A percentile compares a stretch with the other conserved stretches of the same genome.
Evolutionary conservation across 2,329 filamentous ascomycete species (phyloP).

Genomic region (Arachnomyces sp.): DNA sequence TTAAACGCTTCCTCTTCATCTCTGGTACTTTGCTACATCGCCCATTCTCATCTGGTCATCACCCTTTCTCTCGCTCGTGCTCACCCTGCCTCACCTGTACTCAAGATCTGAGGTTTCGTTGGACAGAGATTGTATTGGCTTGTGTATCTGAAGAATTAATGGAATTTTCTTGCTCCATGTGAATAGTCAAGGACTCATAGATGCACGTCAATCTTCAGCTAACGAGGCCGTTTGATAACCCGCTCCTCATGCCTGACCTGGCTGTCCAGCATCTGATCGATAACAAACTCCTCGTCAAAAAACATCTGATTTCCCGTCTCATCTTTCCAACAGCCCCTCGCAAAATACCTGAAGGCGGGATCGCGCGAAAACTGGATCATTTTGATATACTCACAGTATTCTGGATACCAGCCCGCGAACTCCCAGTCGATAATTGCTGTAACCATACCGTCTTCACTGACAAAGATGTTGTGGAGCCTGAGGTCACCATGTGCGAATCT

Average conservation of each 20-base stretch:
- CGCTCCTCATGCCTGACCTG: slow-evolving; percentile 9
- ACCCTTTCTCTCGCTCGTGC: no score
- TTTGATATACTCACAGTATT: slow-evolving; percentile 30
- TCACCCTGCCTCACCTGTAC: no score
- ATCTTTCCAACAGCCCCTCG: slow-evolving; percentile 7
- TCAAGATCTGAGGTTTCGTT: no score
- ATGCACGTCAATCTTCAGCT: no score
- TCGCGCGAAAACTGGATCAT: slow-evolving; percentile 12
- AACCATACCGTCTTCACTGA: slow-evolving; percentile 10
- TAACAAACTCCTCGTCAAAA: slow-evolving; percentile 7
- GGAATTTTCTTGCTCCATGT: no score
- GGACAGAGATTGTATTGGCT: no score
- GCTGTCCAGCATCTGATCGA: slow-evolving; percentile 11
- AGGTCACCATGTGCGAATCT: slow-evolving; percentile 23
- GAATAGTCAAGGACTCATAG: no score
- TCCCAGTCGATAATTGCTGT: slow-evolving; percentile 31
- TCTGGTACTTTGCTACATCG: no score
- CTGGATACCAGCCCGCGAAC: slow-evolving; percentile 30
- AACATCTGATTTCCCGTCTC: slow-evolving; percentile 7
- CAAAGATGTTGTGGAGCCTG: slow-evolving; percentile 21
- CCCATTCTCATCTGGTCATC: no score
- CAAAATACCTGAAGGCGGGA: slow-evolving; percentile 10
- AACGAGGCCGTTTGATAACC: slow-evolving; percentile 12
- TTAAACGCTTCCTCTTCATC: no score
- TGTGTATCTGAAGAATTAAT: no score